Evolutionary conservation across 2,329 filamentous ascomycete genomes (phyloP), one percentile per base, ranked within the genome.

Genomic region (Alternaria triticina): DNA sequence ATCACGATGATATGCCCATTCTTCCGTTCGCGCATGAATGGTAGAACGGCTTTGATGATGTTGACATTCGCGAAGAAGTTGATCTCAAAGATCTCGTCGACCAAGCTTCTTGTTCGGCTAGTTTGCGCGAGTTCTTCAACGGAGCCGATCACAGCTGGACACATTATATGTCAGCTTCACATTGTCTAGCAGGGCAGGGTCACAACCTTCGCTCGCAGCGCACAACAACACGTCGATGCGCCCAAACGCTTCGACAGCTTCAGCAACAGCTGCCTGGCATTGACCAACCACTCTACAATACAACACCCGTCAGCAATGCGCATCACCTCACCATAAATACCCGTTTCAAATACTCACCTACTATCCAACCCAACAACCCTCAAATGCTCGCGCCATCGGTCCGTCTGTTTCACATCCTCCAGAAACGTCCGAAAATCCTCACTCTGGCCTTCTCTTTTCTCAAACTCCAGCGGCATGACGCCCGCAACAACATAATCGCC

Each of bases 21-120:
- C 71, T 91, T 90, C 75, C 94, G 91, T 64, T 86, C 85, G 46
- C 96, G 87, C 79, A 98, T 90, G 58, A 90, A 86, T 1, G 95
- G 94, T 22, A 99, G 85, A 1, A 90, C 86, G 13, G 94, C 92
- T 79, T 96, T 96, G 83, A 98, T 96, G 77, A 97, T 93, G 81
- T 98, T 98, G 79, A 98, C 91, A 61, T 96, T 94, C 1, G 93
- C 93, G 80, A 98, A 98, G 84, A 96, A 98, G 73, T 97, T 93
- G 67, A 89, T 90, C 79, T 98, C 95, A 78, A 98, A 97, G 78
- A 97, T 95, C 74, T 97, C 92, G 65, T 92, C 89, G 36, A 96
- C 90, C 17, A 97, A 86, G 62, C 90, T 93, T 70, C 90, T 87
- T 1, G 93, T 94, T 46, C 89, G 87, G 5, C 86, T 86, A 23